A percentile compares a stretch with the other conserved stretches of the same genome.
Evolutionary conservation across 106 monocot species (phyloP).

Genomic region (Platanthera zijinensis): DNA sequence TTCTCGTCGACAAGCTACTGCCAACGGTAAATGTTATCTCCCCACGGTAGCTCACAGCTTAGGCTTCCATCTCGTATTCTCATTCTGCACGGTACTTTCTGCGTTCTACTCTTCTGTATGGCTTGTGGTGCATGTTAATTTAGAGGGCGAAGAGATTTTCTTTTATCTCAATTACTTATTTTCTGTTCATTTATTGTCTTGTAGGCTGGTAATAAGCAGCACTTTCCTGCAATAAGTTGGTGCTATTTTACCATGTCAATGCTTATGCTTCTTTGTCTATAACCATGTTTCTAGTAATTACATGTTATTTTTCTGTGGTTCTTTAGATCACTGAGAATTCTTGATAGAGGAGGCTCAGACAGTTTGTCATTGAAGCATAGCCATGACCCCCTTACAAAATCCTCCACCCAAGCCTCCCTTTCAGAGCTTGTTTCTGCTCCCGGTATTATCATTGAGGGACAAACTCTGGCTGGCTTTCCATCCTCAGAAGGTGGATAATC

Average conservation of each 20-base stretch:
- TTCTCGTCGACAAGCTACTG: too few species aligned
- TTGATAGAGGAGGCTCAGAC: conserved; percentile 5
- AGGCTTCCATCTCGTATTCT: too few species aligned
- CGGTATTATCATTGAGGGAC: conserved; percentile 7
- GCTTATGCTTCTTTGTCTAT: not conserved
- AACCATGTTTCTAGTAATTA: not conserved
- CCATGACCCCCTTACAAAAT: not conserved
- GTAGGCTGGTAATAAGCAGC: too few species aligned
- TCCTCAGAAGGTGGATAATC: conserved; percentile 25
- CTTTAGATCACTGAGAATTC: conserved; percentile 12
- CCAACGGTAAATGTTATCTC: too few species aligned
- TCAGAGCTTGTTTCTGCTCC: conserved; percentile 1
- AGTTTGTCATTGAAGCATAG: not conserved
- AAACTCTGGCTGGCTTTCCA: conserved; percentile 1
- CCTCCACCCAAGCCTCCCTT: conserved; percentile 15
- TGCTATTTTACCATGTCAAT: too few species aligned
- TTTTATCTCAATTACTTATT: too few species aligned
- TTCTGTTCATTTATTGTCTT: too few species aligned
- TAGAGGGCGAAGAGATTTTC: too few species aligned
- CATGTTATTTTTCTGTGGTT: not conserved
- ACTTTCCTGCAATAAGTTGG: not conserved
- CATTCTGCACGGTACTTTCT: too few species aligned
- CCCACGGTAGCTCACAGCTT: too few species aligned
- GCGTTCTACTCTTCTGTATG: too few species aligned
- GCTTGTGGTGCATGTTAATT: too few species aligned